Evolutionary conservation across 2,329 filamentous ascomycete species (phyloP), one percentile per base, ranked within the genome.

Genomic region (Fusarium brachygibbosum): DNA sequence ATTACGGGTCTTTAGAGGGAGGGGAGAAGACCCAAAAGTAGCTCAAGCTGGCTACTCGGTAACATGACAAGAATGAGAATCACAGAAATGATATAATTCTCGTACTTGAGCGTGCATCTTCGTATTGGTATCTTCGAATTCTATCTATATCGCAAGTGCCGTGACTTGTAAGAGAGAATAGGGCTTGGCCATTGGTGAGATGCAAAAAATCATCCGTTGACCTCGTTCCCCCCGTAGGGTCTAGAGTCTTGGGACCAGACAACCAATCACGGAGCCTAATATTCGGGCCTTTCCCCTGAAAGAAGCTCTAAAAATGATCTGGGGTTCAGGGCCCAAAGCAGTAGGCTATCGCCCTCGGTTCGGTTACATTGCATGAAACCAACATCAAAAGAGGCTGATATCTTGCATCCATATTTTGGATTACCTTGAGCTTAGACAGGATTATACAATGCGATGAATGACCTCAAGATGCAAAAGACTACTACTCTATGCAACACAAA

Each of bases 231-330:
- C n/a, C 46, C 21, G 34, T 49, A 19, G 31, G 32, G 32, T 65
- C 57, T 38, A 28, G 46, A 35, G 51, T 50, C 44, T 34, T 5
- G 32, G 49, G 25, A 23, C 16, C 11, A 29, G n/a, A 28, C 34
- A 10, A 4, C 70, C 71, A 73, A 73, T 73, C 66, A 72, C 50
- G 59, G 58, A 66, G 55, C 51, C 45, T 58, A 16, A 38, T 52
- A 72, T 59, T 74, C 71, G 71, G 71, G 44, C 71, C 71, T 73
- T 73, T 69, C 69, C 63, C 68, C 55, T 69, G 56, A 56, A 44
- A 19, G 49, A 25, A 50, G 48, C 51, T 70, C 71, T 53, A 56
- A 65, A 45, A 72, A 72, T 58, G 58, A 70, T 74, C 71, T 70
- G 71, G 71, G 71, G 70, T 61, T 70, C 41, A n/a, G 46, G 45